Evolutionary conservation across 768 basidiomycete genomes (phyloP).

Genomic region (Crassisporium funariophilum): DNA sequence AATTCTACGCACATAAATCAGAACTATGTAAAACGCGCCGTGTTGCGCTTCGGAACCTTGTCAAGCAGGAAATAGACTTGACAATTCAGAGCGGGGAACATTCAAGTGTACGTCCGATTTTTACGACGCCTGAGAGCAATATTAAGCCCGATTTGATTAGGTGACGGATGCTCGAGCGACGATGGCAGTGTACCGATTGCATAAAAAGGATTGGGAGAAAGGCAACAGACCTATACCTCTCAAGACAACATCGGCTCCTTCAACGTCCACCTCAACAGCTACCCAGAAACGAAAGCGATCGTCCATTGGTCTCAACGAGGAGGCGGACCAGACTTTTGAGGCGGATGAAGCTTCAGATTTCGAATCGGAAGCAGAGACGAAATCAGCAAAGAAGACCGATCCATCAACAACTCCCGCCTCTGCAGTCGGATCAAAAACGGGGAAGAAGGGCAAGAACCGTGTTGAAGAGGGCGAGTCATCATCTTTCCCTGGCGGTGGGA

Average conservation of each 20-base stretch:
- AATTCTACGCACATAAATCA: constrained; percentile 59
- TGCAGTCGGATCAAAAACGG: not conserved
- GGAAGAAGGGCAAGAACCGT: constrained; percentile 6
- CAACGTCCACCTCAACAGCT: constrained; percentile 1
- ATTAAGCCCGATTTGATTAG: constrained; percentile 38
- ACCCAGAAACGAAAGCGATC: constrained; percentile 6
- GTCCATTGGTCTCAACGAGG: no score
- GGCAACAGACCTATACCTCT: constrained; percentile 32
- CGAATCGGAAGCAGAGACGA: no score
- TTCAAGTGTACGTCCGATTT: constrained; percentile 66
- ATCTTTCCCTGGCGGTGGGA: constrained; percentile 51
- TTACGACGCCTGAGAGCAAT: not conserved
- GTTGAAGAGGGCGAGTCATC: no score
- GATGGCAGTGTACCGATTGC: constrained; percentile 88
- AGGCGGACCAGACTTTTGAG: no score
- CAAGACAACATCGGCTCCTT: not conserved
- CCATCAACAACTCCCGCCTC: no score
- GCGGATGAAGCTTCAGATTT: no score
- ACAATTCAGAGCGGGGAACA: constrained; percentile 90
- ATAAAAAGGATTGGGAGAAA: constrained; percentile 84
- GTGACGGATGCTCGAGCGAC: constrained; percentile 92
- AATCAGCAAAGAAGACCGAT: no score
- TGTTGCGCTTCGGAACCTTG: constrained; percentile 80
- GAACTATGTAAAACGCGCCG: constrained; percentile 61
- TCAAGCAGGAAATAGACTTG: constrained; percentile 75